These are phyloP conservation scores for Acer negundo DNA, from an alignment of 345 rosid genomes.

Conservation along the genomic window DNA sequence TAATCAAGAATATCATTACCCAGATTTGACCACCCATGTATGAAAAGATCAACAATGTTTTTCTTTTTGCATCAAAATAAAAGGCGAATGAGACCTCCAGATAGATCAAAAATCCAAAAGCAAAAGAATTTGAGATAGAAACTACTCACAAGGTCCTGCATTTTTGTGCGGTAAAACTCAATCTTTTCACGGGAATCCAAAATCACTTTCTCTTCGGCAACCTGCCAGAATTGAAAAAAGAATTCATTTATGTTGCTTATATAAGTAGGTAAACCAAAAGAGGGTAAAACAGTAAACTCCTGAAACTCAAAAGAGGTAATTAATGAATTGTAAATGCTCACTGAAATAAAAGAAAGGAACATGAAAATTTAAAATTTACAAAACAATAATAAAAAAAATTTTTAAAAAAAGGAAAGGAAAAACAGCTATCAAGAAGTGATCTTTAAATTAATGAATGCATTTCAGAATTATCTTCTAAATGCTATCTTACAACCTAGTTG, in stretches of 20 bases:
- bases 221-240: slow-evolving; percentile 41
- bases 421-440: neutral
- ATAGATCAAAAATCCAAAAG: slow-evolving; percentile 9
- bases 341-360: neutral
- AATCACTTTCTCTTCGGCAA: slow-evolving; percentile 57
- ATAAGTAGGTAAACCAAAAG: slow-evolving; percentile 6
- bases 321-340: neutral
- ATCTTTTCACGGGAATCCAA: slow-evolving; percentile 92
- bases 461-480: no score
- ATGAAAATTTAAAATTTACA: neutral
- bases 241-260: slow-evolving; percentile 1
- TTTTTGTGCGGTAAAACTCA: slow-evolving; percentile 85
- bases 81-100: neutral
- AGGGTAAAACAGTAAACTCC: neutral
- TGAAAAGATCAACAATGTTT: neutral
- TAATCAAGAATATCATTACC: neutral
- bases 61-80: neutral
- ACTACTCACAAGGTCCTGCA: slow-evolving; percentile 96
- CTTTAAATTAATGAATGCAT: neutral
- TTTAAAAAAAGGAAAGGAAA: neutral
- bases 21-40: neutral
- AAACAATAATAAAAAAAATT: no score
- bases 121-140: slow-evolving; percentile 12
- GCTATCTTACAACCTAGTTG: neutral
- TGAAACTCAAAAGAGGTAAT: neutral